Evolutionary conservation across 192 early-diverging fungal species (phyloP).

Genomic region (Coemansia sp.): DNA sequence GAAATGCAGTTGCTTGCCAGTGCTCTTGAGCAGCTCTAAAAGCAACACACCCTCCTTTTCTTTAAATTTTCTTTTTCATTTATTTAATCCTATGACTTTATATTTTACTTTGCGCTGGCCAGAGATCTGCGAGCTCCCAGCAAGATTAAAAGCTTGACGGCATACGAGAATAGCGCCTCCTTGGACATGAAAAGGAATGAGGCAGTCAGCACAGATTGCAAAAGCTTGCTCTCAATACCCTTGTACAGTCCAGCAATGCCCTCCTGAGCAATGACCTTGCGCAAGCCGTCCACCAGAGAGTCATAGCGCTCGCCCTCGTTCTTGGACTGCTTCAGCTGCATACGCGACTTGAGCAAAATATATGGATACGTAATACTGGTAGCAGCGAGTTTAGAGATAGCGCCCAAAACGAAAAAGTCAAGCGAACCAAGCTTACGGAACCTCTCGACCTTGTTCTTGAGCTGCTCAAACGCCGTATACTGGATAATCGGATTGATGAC

Average conservation of each 20-base stretch:
- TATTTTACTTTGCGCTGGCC: constrained; percentile 28
- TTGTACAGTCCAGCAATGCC: constrained; percentile 87
- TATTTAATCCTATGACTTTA: background rate
- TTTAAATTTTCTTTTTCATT: background rate
- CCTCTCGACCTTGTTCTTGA: constrained; percentile 70
- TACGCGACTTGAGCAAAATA: constrained; percentile 97
- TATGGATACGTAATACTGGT: constrained; percentile 98
- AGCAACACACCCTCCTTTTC: background rate
- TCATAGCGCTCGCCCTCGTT: constrained; percentile 76
- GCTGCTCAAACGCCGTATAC: constrained; percentile 97
- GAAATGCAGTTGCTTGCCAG: constrained; percentile 76
- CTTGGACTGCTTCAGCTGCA: constrained; percentile 92
- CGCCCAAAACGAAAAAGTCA: constrained; percentile 97
- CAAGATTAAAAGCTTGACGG: constrained; percentile 58
- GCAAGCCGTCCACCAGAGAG: constrained; percentile 85
- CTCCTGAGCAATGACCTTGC: constrained; percentile 89
- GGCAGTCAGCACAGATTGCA: constrained; percentile 93
- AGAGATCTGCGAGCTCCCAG: constrained; percentile 50
- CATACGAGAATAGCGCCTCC: constrained; percentile 75
- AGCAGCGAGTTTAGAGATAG: constrained; percentile 92
- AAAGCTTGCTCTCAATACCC: constrained; percentile 93
- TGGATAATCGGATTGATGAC: constrained; percentile 99
- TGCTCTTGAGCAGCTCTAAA: constrained; percentile 68
- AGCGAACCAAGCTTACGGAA: constrained; percentile 71
- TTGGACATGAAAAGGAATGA: constrained; percentile 97